Evolutionary conservation across 306 rosid genomes (phyloP).

Genomic region (Lagenaria siceraria): DNA sequence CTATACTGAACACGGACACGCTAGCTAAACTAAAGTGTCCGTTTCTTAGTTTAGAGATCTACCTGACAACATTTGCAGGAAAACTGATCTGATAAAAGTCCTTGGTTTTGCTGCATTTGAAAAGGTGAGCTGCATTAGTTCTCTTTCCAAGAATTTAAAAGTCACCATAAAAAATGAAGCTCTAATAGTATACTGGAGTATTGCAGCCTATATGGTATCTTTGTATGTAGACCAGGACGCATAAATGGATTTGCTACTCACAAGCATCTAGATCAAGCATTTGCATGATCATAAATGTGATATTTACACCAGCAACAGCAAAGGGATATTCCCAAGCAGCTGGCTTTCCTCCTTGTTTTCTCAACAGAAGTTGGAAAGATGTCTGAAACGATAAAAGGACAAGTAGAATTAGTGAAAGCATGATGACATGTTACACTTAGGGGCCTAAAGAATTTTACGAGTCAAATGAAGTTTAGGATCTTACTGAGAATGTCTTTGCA

Average conservation of each 20-base stretch:
- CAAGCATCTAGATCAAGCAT: slow-evolving; percentile 79
- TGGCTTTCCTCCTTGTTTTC: slow-evolving; percentile 62
- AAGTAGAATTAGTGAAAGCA: background rate
- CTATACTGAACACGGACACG: no score
- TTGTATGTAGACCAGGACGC: background rate
- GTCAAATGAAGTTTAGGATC: slow-evolving; percentile 18
- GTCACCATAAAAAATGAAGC: background rate
- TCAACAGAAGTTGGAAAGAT: slow-evolving; percentile 54
- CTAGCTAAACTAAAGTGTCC: no score
- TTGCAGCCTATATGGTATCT: background rate
- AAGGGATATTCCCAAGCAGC: slow-evolving; percentile 81
- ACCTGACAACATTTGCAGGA: slow-evolving; percentile 78
- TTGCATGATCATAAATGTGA: slow-evolving; percentile 84
- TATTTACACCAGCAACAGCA: slow-evolving; percentile 81
- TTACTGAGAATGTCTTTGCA: slow-evolving; percentile 64
- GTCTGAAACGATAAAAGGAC: slow-evolving; percentile 23
- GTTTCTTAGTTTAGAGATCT: slow-evolving; percentile 5
- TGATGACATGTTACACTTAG: background rate
- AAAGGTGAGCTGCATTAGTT: slow-evolving; percentile 6
- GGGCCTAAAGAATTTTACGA: background rate
- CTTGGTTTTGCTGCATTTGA: slow-evolving; percentile 70
- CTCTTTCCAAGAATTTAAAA: background rate
- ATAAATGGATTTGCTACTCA: slow-evolving; percentile 15
- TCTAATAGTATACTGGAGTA: background rate
- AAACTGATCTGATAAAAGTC: slow-evolving; percentile 56